Base-by-base conservation (phyloP, 106 monocot species). In the Dendrobium huoshanense region DNA sequence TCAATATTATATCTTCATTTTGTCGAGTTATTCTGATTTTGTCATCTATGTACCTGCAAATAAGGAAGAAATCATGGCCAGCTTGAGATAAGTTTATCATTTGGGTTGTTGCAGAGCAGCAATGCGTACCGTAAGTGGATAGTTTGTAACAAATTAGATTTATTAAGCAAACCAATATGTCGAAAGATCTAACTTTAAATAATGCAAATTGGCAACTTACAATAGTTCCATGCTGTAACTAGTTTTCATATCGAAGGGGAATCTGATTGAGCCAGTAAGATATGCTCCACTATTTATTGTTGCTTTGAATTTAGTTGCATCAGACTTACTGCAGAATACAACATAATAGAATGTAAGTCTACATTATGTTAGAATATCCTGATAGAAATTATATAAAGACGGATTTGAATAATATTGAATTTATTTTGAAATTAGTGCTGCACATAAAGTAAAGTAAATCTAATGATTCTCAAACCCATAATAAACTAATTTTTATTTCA, bases 31-130 rank as follows among this genome's bases (percentile, higher is more conserved):
- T 89, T 82, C 89, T 89, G 74, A 96, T 92, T 86, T 92, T 97
- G 41, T 89, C 85, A 67, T 97, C 96, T 22, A 89, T 77, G 58
- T 94, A 97, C 76, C 96, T 97, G 89, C 64, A 83, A 40, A 16
- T 41, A 29, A 51, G 7, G 67, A 65, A 54, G 31, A 78, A 41
- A 59, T 18, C 20, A 33, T 55, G 9, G 11, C 7, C 37, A 3
- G 3, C 18, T 41, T 6, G 25, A 17, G 40, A 45, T 42, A 73
- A 42, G 41, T 29, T 33, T 55, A 20, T 20, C 27, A 68, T 17
- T 4, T 72, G 4, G 18, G 9, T 67, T 47, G 48, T 9, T 48
- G 48, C 9, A 8, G 9, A 8, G 47, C 9, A 9, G 9, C 0
- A 47, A 47, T 8, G 6, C 9, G 6, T 47, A 47, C 44, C 31